Evolutionary conservation across 1,284 basidiomycete genomes (phyloP), one percentile per base, ranked within the genome.

Genomic region (Ustilago tritici): DNA sequence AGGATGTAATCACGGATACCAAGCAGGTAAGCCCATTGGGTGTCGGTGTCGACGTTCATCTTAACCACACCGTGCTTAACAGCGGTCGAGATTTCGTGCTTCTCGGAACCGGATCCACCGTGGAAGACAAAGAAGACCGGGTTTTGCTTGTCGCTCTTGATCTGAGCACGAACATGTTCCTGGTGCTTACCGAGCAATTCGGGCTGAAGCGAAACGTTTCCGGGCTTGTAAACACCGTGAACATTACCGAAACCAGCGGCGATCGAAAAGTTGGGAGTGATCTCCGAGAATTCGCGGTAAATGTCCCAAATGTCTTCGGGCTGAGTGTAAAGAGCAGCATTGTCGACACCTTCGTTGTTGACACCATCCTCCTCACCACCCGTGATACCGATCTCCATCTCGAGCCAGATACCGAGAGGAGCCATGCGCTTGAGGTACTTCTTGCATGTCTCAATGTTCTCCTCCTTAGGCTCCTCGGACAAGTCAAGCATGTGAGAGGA

Each of bases 331-430:
- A 99, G 90, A 63, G 91, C 90, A 53, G 92, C 89, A 89, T 98
- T 99, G 89, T 99, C 97, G 80, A 95, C 95, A 66, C 90, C 91
- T 76, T 94, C 82, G 73, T 86, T 86, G 84, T 87, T 85, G 62
- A 99, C 96, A 87, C 96, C 96, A 86, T 99, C 96, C 88, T 99
- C 96, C 88, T 99, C 96, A 86, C 96, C 96, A 87, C 96, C 97
- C 70, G 97, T 99, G 89, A 99, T 99, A 86, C 97, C 97, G 87
- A 99, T 99, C 89, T 99, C 97, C 97, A 99, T 99, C 91, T 99
- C 97, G 88, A 99, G 94, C 95, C 95, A 99, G 46, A 87, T 89
- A 76, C 93, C 92, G 86, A 98, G 88, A 34, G 78, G 78, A 34
- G 94, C 93, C 95, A 99, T 94, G 87, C 94, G 93, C 88, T 92